phyloP scores from a whole-genome alignment of 805 yeast genomes.

The Saccharomycopsis capsularis region DNA sequence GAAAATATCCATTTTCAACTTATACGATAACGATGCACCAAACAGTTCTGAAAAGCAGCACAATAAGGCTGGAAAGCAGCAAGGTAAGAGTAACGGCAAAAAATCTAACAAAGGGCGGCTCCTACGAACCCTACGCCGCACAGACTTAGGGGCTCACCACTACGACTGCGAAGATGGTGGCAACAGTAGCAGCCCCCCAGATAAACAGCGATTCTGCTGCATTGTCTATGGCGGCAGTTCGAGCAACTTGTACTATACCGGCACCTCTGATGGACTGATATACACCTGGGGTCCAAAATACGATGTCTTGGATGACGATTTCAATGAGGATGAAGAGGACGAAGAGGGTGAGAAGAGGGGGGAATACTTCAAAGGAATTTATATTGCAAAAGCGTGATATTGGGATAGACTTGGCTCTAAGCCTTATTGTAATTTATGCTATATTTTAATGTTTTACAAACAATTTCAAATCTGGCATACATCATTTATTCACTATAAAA shows the following conservation, averaged over 20 bases:
- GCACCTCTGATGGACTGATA: constrained; percentile 63
- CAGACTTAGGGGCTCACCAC: neutral
- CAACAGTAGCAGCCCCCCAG: no score
- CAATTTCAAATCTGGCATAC: no score
- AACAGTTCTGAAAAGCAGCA: no score
- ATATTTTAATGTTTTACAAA: no score
- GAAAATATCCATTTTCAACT: constrained; percentile 52
- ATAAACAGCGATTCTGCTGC: constrained; percentile 43
- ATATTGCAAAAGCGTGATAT: constrained; percentile 2
- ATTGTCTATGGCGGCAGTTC: constrained; percentile 43
- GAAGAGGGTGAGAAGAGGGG: constrained; percentile 9
- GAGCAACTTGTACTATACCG: constrained; percentile 45
- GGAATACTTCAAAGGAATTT: neutral
- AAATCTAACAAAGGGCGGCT: neutral
- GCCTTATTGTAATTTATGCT: no score
- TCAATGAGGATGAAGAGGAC: constrained; percentile 8
- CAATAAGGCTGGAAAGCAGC: no score
- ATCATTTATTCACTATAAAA: no score
- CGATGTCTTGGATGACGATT: constrained; percentile 13
- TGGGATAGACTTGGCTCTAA: no score
- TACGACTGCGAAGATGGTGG: neutral
- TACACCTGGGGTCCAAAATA: constrained; percentile 45
- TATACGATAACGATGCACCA: constrained; percentile 36
- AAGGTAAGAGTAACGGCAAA: neutral
- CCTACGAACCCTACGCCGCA: neutral